A percentile compares a stretch with the other conserved stretches of the same genome.
Conservation (phyloP, 805 yeast species). For the Nakazawaea anatomiae region DNA sequence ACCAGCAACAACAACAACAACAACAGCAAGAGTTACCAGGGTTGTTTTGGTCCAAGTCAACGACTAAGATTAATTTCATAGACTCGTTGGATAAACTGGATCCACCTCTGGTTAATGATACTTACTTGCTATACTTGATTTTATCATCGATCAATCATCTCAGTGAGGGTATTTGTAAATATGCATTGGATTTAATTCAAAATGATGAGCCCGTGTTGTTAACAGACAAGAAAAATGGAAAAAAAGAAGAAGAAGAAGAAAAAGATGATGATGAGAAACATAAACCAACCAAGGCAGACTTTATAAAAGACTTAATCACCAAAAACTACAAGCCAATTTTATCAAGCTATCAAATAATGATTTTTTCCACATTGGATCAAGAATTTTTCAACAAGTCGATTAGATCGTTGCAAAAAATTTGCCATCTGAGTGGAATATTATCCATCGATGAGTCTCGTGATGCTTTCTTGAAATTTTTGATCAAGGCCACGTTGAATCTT, state of each 20-base stretch:
- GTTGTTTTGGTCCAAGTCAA: slow-evolving; percentile 37
- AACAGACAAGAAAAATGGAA: background rate
- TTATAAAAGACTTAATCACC: slow-evolving; percentile 21
- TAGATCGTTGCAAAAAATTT: slow-evolving; percentile 70
- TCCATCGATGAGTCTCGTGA: slow-evolving; percentile 53
- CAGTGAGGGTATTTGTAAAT: slow-evolving; percentile 64
- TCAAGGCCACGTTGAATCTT: slow-evolving; percentile 37
- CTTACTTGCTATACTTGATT: slow-evolving; percentile 57
- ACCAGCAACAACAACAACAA: slow-evolving; percentile 11
- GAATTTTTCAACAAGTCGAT: slow-evolving; percentile 64
- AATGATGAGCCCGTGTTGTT: background rate
- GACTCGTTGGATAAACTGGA: slow-evolving; percentile 79
- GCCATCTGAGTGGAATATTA: slow-evolving; percentile 80
- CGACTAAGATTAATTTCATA: slow-evolving; percentile 48
- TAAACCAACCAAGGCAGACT: background rate
- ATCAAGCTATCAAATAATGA: slow-evolving; percentile 39
- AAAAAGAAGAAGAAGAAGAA: background rate
- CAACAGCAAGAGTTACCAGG: slow-evolving; percentile 15
- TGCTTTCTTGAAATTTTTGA: slow-evolving; percentile 42
- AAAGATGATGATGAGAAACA: background rate
- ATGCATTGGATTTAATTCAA: slow-evolving; percentile 36
- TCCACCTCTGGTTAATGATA: slow-evolving; percentile 61
- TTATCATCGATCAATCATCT: slow-evolving; percentile 45
- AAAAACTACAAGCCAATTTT: slow-evolving; percentile 35
- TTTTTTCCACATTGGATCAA: slow-evolving; percentile 64